These are phyloP conservation scores for Xylaria venustula DNA, from an alignment of 495 filamentous ascomycete species.

Conservation along the genomic window DNA sequence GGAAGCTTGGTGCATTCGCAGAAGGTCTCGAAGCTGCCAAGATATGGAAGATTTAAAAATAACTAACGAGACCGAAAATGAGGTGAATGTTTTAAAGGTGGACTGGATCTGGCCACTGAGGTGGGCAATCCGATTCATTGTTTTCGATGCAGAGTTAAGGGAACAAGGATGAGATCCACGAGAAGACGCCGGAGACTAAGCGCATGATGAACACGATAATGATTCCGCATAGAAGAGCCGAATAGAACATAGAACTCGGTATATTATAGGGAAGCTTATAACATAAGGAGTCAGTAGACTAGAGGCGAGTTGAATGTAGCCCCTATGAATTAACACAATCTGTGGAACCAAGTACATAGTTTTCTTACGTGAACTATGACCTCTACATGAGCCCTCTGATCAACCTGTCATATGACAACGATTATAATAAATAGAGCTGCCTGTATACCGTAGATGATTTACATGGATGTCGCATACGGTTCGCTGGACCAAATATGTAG, in stretches of 20 bases:
- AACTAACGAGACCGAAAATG: not conserved
- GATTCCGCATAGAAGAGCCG: not conserved
- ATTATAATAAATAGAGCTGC: not conserved
- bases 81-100: not conserved
- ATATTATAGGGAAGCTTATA: not conserved
- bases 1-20: slow-evolving; percentile 68
- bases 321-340: too few relatives aligned
- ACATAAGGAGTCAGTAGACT: not conserved
- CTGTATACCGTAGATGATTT: not conserved
- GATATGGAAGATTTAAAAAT: slow-evolving; percentile 37
- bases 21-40: slow-evolving; percentile 70
- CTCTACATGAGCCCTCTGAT: not conserved
- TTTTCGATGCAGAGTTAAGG: too few relatives aligned
- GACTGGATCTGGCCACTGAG: not conserved
- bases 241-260: not conserved
- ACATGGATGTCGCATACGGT: not conserved
- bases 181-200: too few relatives aligned
- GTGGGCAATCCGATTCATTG: not conserved
- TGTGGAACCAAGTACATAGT: too few relatives aligned
- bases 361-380: too few relatives aligned
- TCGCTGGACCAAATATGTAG: not conserved
- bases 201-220: too few relatives aligned
- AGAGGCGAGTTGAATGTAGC: not conserved
- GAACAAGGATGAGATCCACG: not conserved
- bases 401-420: not conserved